Evolutionary conservation across 345 rosid species (phyloP).

Genomic region (Punica granatum): DNA sequence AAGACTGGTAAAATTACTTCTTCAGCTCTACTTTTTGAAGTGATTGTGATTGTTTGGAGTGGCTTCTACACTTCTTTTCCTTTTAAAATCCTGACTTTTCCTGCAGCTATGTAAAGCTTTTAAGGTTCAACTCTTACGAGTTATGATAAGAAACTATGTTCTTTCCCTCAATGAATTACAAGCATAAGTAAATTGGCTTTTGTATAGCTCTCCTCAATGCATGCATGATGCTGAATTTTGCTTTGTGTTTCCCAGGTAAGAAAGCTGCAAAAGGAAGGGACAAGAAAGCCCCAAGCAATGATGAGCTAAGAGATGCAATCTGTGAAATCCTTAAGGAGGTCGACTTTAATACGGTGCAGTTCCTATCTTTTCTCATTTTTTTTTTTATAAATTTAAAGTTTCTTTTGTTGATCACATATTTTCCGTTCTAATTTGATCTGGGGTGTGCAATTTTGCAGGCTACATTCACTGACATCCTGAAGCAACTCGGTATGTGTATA

Average conservation of each 20-base stretch:
- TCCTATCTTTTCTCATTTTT: neutral
- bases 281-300: slow-evolving; percentile 41
- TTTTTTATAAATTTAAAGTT: neutral
- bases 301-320: slow-evolving; percentile 58
- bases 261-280: slow-evolving; percentile 45
- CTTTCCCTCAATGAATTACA: neutral
- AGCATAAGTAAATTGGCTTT: neutral
- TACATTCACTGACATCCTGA: slow-evolving; percentile 85
- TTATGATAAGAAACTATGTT: too few relatives aligned
- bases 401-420: neutral
- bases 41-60: neutral
- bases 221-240: too few relatives aligned
- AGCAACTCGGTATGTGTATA: slow-evolving; percentile 54
- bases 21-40: neutral
- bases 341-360: slow-evolving; percentile 84
- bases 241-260: slow-evolving; percentile 34
- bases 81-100: neutral
- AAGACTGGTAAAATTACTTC: slow-evolving; percentile 20
- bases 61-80: neutral
- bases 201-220: neutral
- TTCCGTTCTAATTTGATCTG: slow-evolving; percentile 2
- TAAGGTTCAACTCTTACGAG: too few relatives aligned
- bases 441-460: slow-evolving; percentile 57
- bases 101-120: too few relatives aligned
- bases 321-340: slow-evolving; percentile 73